phyloP scores from a whole-genome alignment of 2,329 filamentous ascomycete genomes.

The Aotearoamyces nothofagi region DNA sequence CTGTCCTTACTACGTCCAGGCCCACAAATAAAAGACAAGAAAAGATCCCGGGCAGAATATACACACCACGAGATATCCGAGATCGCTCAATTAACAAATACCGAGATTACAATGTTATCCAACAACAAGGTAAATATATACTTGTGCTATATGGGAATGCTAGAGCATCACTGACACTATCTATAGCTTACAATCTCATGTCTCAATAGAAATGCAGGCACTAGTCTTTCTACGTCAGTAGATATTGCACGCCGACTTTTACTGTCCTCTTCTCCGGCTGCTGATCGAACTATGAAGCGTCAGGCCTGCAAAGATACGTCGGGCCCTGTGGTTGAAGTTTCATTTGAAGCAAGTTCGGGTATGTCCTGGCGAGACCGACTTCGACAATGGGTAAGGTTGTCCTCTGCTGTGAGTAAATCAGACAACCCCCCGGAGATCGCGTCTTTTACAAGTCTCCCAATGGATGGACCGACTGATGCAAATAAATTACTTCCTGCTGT shows the following conservation, averaged over 20 bases:
- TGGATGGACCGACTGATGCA: too few relatives aligned
- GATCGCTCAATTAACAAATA: conserved; percentile 14
- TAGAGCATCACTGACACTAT: neutral
- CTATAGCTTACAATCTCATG: conserved; percentile 6
- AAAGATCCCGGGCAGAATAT: conserved; percentile 1
- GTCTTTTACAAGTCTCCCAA: too few relatives aligned
- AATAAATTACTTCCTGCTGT: too few relatives aligned
- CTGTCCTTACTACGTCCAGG: conserved; percentile 9
- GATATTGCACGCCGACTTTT: conserved; percentile 13
- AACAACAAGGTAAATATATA: conserved; percentile 2
- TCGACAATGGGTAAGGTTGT: conserved; percentile 16
- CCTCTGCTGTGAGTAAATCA: conserved; percentile 9
- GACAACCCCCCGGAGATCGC: too few relatives aligned
- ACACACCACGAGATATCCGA: conserved; percentile 5
- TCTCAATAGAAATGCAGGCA: conserved; percentile 5
- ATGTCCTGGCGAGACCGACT: conserved; percentile 16
- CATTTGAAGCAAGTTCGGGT: conserved; percentile 6
- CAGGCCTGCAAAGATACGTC: conserved; percentile 7
- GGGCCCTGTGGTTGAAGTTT: conserved; percentile 4
- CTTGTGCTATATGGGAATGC: neutral
- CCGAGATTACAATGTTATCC: conserved; percentile 7
- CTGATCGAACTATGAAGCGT: conserved; percentile 6
- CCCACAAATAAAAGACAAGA: neutral
- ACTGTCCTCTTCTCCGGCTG: conserved; percentile 8
- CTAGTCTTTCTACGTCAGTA: conserved; percentile 6